Percentiles rank a stretch among this genome's conserved stretches.
Evolutionary conservation across 164 flowering plant genomes (phyloP).

Genomic region (Cinnamomum chago): DNA sequence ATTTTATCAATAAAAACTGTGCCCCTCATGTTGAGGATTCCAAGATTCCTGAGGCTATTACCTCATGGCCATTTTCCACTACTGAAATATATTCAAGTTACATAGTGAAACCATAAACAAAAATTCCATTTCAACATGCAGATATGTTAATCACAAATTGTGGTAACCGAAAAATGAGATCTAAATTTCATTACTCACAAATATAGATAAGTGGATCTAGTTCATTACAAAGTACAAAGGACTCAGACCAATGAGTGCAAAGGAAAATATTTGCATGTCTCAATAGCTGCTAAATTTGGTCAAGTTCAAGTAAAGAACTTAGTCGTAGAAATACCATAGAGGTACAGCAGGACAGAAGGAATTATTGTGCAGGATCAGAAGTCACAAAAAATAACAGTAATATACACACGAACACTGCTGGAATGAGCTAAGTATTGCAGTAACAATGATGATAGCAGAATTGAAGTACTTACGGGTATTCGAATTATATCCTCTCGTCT

Average conservation of each 20-base stretch:
- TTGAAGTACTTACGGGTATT: slow-evolving; percentile 68
- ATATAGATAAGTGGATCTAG: too few species aligned
- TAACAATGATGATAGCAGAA: background rate
- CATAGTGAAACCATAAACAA: too few species aligned
- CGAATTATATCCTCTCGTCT: slow-evolving; percentile 68
- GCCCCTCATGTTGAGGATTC: too few species aligned
- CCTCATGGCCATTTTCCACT: too few species aligned
- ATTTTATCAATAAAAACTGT: too few species aligned
- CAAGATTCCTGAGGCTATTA: too few species aligned
- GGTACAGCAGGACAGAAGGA: background rate
- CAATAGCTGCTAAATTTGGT: background rate
- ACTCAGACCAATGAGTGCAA: background rate
- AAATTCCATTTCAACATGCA: too few species aligned
- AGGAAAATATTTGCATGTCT: background rate
- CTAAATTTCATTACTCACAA: too few species aligned
- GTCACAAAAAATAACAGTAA: background rate
- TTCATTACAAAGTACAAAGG: too few species aligned
- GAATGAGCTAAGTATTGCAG: background rate
- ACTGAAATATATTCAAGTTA: too few species aligned
- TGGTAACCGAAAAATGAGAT: too few species aligned
- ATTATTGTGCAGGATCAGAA: background rate
- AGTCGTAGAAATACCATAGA: background rate
- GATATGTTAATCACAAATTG: too few species aligned
- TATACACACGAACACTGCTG: background rate
- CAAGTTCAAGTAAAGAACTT: background rate